Conservation (phyloP, 106 monocot genomes). For the Alisma plantagoaquatica region DNA sequence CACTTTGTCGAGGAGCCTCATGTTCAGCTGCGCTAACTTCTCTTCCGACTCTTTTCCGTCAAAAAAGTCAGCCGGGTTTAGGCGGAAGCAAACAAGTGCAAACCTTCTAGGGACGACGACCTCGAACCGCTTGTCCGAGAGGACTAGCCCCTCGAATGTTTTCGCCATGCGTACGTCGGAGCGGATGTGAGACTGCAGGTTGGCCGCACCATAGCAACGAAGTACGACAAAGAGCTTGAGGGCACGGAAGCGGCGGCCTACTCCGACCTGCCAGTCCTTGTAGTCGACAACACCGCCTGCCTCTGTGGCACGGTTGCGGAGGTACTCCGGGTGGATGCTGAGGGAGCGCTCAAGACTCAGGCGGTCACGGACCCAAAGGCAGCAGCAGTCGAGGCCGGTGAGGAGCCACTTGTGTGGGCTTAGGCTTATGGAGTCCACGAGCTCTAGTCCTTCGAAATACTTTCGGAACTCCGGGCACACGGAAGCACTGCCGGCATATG, state of each 20-base stretch:
- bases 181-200: constrained; percentile 21
- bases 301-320: constrained; percentile 40
- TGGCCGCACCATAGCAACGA: constrained; percentile 20
- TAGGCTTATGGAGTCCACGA: constrained; percentile 34
- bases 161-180: constrained; percentile 25
- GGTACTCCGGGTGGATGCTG: constrained; percentile 33
- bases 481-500: constrained; percentile 45
- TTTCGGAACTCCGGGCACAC: constrained; percentile 52
- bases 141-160: constrained; percentile 14
- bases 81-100: constrained; percentile 37
- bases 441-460: constrained; percentile 33
- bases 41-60: neutral
- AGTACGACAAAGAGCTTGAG: constrained; percentile 38
- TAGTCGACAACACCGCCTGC: constrained; percentile 36
- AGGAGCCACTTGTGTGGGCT: constrained; percentile 59
- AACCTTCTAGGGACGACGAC: constrained; percentile 18
- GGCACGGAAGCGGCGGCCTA: constrained; percentile 40
- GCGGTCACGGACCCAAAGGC: constrained; percentile 29
- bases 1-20: constrained; percentile 18
- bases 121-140: constrained; percentile 18
- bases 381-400: constrained; percentile 37
- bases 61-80: neutral
- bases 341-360: constrained; percentile 10
- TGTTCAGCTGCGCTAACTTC: constrained; percentile 12
- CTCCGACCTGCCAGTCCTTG: constrained; percentile 57